Evolutionary conservation across 257 asterid species (phyloP).

Genomic region (Primulina tabacum): DNA sequence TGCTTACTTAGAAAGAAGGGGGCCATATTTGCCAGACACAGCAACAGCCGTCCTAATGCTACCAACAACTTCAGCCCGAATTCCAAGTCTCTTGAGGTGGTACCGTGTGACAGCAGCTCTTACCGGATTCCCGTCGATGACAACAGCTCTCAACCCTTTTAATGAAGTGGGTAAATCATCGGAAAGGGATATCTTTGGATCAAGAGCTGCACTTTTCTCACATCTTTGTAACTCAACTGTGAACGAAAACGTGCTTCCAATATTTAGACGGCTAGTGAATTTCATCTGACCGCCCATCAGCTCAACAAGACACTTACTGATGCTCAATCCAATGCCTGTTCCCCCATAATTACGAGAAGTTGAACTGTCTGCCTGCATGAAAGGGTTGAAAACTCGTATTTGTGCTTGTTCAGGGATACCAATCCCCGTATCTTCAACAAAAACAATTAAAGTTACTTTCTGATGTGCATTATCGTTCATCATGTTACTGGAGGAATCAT

Average conservation of each 20-base stretch:
- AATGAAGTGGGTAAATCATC: slow-evolving; percentile 57
- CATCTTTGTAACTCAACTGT: slow-evolving; percentile 50
- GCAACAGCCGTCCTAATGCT: slow-evolving; percentile 49
- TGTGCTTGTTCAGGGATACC: slow-evolving; percentile 81
- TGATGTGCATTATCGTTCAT: slow-evolving; percentile 29
- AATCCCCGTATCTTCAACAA: slow-evolving; percentile 89
- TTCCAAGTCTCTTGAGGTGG: slow-evolving; percentile 81
- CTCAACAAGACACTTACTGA: slow-evolving; percentile 85
- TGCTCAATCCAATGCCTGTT: slow-evolving; percentile 92
- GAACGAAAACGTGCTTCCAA: slow-evolving; percentile 89
- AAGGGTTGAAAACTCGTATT: slow-evolving; percentile 74
- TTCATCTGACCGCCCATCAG: slow-evolving; percentile 88
- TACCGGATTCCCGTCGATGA: slow-evolving; percentile 71
- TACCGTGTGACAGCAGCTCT: slow-evolving; percentile 80
- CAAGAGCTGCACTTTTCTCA: slow-evolving; percentile 35
- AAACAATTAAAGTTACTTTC: slow-evolving; percentile 53
- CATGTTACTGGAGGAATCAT: slow-evolving; percentile 30
- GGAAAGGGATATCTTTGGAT: slow-evolving; percentile 42
- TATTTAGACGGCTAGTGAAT: slow-evolving; percentile 68
- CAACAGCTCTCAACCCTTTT: slow-evolving; percentile 63
- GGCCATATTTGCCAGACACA: slow-evolving; percentile 35
- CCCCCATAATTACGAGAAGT: slow-evolving; percentile 92
- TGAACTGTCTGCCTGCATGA: slow-evolving; percentile 98
- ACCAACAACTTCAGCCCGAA: slow-evolving; percentile 51
- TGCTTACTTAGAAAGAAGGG: slow-evolving; percentile 49